Evolutionary conservation across 176 grass and related monocot species (phyloP).

Genomic region (Cenchrus purpureus): DNA sequence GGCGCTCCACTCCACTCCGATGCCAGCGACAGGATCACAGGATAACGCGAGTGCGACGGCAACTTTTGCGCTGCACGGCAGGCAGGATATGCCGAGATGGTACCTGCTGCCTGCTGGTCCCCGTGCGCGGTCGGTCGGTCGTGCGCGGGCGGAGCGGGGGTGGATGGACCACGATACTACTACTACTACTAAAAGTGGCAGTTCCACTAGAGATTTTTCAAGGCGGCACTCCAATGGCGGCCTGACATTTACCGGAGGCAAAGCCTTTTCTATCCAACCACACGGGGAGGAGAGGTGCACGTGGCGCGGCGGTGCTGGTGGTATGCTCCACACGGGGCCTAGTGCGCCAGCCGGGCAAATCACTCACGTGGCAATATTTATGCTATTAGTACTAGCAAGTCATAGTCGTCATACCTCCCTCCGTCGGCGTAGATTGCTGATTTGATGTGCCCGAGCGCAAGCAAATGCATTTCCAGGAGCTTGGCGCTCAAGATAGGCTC

Average conservation of each 20-base stretch:
- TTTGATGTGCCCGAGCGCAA: not conserved
- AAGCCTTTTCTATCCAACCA: not conserved
- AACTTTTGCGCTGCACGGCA: not conserved
- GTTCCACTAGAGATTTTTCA: not conserved
- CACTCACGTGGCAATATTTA: not conserved
- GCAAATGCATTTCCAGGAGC: not conserved
- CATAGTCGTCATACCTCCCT: not conserved
- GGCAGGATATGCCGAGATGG: not conserved
- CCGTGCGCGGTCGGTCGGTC: not conserved
- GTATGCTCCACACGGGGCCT: not conserved
- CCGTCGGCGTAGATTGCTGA: not conserved
- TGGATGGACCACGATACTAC: constrained; percentile 1
- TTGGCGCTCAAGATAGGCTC: no score
- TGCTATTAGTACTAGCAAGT: not conserved
- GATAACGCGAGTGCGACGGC: constrained; percentile 25
- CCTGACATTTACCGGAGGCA: not conserved
- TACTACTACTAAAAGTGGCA: not conserved
- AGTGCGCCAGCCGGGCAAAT: constrained; percentile 1
- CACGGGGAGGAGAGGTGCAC: not conserved
- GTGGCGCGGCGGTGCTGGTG: not conserved
- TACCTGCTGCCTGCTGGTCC: no score
- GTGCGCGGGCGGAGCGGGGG: not conserved
- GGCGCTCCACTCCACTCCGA: not conserved
- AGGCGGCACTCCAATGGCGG: constrained; percentile 12
- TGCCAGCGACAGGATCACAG: constrained; percentile 4